Evolutionary conservation across 2,329 filamentous ascomycete species (phyloP).

Genomic region (Sporothrix pallida): DNA sequence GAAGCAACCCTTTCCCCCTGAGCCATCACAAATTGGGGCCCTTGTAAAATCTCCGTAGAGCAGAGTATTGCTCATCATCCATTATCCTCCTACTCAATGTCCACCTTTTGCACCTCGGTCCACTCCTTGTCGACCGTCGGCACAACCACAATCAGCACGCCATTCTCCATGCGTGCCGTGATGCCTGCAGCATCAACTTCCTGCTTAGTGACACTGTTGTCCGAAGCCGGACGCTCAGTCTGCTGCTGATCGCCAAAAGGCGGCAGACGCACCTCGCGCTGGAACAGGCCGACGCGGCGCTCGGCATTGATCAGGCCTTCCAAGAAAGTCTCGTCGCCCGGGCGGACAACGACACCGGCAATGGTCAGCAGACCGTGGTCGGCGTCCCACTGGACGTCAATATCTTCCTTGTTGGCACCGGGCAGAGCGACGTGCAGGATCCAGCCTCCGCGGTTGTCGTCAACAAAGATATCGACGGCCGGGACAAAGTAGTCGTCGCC

Average conservation of each 20-base stretch:
- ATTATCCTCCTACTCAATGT: constrained; percentile 54
- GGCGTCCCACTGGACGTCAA: constrained; percentile 76
- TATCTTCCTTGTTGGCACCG: constrained; percentile 73
- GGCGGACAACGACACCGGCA: constrained; percentile 74
- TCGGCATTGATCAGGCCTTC: constrained; percentile 67
- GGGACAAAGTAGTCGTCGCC: constrained; percentile 60
- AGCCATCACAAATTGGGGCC: constrained; percentile 19
- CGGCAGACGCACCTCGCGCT: constrained; percentile 69
- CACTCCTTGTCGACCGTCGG: constrained; percentile 68
- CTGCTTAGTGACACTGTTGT: constrained; percentile 42
- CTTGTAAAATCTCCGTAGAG: not conserved
- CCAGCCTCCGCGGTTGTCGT: constrained; percentile 56
- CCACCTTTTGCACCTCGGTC: constrained; percentile 66
- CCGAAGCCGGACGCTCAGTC: not conserved
- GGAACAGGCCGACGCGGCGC: constrained; percentile 75
- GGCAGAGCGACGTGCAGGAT: constrained; percentile 75
- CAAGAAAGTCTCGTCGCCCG: constrained; percentile 72
- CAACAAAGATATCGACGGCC: constrained; percentile 72
- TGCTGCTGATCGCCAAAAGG: constrained; percentile 40
- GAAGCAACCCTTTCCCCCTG: not conserved
- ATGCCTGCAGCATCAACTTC: constrained; percentile 71
- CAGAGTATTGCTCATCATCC: not conserved
- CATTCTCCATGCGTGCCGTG: constrained; percentile 77
- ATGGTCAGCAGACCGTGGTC: constrained; percentile 70
- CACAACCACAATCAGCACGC: constrained; percentile 75